Conservation (phyloP, 2,329 filamentous ascomycete genomes). For the Nakataea oryzae region DNA sequence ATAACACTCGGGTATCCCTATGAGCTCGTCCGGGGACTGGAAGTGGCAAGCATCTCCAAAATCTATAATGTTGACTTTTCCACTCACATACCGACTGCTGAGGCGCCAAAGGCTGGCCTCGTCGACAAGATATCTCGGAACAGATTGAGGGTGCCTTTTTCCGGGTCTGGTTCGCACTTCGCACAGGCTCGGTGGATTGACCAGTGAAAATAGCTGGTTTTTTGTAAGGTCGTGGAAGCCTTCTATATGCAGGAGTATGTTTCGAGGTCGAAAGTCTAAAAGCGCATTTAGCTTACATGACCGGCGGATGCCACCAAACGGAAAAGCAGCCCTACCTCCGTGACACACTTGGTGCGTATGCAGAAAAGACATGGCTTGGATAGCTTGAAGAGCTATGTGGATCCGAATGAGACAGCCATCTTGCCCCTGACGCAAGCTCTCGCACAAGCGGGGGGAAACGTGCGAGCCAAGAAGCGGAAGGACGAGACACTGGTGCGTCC, state of each 20-base stretch:
- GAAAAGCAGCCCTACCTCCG: background rate
- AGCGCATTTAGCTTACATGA: too few species aligned
- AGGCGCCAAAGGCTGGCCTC: background rate
- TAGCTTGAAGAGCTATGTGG: background rate
- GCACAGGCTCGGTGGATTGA: background rate
- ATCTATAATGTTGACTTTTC: background rate
- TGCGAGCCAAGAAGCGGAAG: conserved; percentile 5
- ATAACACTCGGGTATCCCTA: background rate
- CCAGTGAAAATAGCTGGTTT: background rate
- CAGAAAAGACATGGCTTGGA: background rate
- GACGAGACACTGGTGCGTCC: conserved; percentile 2
- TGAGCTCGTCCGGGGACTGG: background rate
- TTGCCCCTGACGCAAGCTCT: background rate
- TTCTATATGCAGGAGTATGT: background rate
- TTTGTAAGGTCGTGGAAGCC: background rate
- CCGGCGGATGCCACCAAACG: too few species aligned
- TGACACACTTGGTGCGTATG: background rate
- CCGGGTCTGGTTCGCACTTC: background rate
- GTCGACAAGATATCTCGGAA: too few species aligned
- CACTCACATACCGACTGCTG: background rate
- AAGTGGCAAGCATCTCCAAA: background rate
- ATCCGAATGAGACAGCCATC: background rate
- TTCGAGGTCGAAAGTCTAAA: background rate
- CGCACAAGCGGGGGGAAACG: conserved; percentile 3
- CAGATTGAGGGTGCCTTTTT: background rate